Evolutionary conservation across 192 early-diverging fungal species (phyloP).

Genomic region (Entophlyctis helioformis): DNA sequence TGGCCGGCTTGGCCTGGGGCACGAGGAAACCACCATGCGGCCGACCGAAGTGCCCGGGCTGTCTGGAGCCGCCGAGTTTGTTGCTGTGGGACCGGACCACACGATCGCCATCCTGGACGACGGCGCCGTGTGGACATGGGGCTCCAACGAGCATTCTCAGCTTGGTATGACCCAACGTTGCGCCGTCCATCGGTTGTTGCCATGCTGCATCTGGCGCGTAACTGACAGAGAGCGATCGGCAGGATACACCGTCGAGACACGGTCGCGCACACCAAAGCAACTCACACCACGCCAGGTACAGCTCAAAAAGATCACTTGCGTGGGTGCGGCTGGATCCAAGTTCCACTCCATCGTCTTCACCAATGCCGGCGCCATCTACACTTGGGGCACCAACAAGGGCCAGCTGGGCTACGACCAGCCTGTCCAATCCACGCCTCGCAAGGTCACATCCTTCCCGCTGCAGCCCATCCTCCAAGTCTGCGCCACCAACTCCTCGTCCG

Average conservation of each 20-base stretch:
- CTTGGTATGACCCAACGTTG: constrained; percentile 43
- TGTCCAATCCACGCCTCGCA: constrained; percentile 42
- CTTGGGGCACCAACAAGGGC: constrained; percentile 63
- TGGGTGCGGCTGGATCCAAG: constrained; percentile 52
- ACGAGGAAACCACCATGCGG: constrained; percentile 43
- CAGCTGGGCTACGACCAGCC: constrained; percentile 47
- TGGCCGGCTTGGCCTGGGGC: constrained; percentile 53
- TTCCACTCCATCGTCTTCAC: constrained; percentile 57
- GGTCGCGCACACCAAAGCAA: too few species aligned
- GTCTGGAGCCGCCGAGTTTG: constrained; percentile 12
- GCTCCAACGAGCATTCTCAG: constrained; percentile 51
- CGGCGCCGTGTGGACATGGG: constrained; percentile 54
- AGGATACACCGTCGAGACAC: too few species aligned
- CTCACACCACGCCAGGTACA: too few species aligned
- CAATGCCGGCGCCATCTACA: constrained; percentile 38
- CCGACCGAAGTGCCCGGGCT: constrained; percentile 34
- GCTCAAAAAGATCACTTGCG: constrained; percentile 38
- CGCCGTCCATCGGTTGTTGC: too few species aligned
- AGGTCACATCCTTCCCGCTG: constrained; percentile 43
- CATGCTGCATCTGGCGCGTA: too few species aligned
- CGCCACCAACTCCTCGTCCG: constrained; percentile 57
- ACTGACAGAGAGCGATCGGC: too few species aligned
- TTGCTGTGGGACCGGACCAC: constrained; percentile 60
- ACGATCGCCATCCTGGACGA: constrained; percentile 42
- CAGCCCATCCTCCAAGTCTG: constrained; percentile 41